Base-by-base conservation (phyloP, 2,329 filamentous ascomycete genomes). In the Hypoxylon sp. region DNA sequence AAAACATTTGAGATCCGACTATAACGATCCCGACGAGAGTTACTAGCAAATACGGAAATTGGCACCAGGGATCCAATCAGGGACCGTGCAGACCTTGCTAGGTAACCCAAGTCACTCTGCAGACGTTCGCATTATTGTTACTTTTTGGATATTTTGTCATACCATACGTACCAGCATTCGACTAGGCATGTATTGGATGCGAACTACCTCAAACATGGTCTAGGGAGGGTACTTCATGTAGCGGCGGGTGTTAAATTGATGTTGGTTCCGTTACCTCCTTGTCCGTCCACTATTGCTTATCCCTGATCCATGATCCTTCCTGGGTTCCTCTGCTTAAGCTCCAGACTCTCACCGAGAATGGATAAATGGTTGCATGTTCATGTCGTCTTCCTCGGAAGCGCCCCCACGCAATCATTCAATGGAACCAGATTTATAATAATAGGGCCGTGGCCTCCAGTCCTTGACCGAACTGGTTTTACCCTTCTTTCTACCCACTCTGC, bases 261-360 rank as follows among this genome's bases (percentile, higher is more conserved):
- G 39, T 53, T 63, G 33, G 63, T 66, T 51, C 63, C 59, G 59
- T 46, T 59, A 13, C 44, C 19, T 46, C 54, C 53, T 46, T 59
- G 53, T 44, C 35, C 19, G 51, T 66, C 48, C 59, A 46, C 5
- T 24, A n/a, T 39, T 51, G 26, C 47, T 47, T 47, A 69, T 63
- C 68, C 68, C 55, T 70, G 68, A 68, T 58, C 68, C 68, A 70
- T 70, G 65, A 63, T 63, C 59, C 62, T 53, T 58, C 60, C 59
- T 37, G 13, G 42, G 37, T 26, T 50, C 24, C 47, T 52, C 17
- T 33, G 46, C 60, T 57, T 48, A 66, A 48, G 55, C 61, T 24
- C 67, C 69, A 69, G 62, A 60, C 69, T 60, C 62, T 71, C 69
- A 71, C 69, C 69, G 69, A 71, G 69, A 44, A 58, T 69, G 59